Evolutionary conservation across 2,329 filamentous ascomycete genomes (phyloP).

Genomic region (Cadophora sp.): DNA sequence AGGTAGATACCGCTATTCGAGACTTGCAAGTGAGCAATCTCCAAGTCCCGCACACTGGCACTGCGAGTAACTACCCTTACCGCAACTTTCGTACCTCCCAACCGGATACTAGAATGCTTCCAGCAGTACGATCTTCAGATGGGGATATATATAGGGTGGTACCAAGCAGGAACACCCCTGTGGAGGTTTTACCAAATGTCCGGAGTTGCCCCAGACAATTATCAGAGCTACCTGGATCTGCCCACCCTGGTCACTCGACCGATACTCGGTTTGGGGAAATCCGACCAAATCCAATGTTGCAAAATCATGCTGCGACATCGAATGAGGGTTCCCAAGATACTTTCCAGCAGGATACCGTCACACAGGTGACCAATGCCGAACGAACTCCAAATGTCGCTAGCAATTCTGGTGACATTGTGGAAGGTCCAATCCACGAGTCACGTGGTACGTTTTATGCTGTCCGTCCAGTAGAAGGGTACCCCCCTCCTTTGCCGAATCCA

Average conservation of each 20-base stretch:
- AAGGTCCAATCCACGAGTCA: neutral
- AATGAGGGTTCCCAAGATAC: neutral
- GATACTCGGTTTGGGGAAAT: conserved; percentile 1
- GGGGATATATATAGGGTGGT: neutral
- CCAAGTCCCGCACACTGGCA: neutral
- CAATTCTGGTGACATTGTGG: neutral
- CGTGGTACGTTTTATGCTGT: neutral
- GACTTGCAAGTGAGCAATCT: neutral
- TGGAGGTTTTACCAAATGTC: conserved; percentile 8
- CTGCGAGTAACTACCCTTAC: neutral
- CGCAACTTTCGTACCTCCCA: neutral
- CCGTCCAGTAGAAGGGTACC: neutral
- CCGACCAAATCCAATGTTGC: neutral
- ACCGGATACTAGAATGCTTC: neutral
- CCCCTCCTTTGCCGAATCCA: no score
- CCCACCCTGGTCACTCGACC: neutral
- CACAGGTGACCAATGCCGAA: no score
- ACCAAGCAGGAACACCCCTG: neutral
- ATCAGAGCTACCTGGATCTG: neutral
- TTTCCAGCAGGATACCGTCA: no score
- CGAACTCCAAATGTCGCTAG: neutral
- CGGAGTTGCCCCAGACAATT: neutral
- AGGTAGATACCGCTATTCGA: neutral
- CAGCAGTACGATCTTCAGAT: neutral
- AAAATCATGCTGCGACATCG: neutral